Evolutionary conservation across 768 basidiomycete genomes (phyloP), one percentile per base, ranked within the genome.

Genomic region (Macrolepiota albuminosa): DNA sequence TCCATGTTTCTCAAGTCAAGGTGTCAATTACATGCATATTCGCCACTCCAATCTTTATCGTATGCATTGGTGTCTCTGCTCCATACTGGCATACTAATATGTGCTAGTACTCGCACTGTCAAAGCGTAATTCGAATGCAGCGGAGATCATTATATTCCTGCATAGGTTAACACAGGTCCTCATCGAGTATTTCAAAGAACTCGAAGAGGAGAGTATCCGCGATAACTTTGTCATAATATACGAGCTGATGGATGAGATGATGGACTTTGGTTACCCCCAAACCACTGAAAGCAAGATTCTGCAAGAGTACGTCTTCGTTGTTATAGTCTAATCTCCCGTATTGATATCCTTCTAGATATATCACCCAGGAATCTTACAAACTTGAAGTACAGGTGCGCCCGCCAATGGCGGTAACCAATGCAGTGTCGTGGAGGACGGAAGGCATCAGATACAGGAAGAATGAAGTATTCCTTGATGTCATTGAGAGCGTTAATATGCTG

Each of bases 201-300:
- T 98, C 42, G 97, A 99, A 71, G 97, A 98, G 70, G 97, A 99
- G 78, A 95, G 93, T 51, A 98, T 99, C 70, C 83, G 97, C 8
- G 97, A 99, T 75, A 99, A 99, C 70, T 99, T 99, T 70, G 97
- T 99, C 43, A 97, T 99, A 70, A 97, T 99, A 54, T 99, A 97
- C 73, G 96, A 98, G 71, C 84, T 98, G 56, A 83, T 99, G 79
- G 96, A 98, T 68, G 97, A 99, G 79, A 98, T 98, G 93, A 98
- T 98, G 95, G 97, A 99, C 78, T 99, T 97, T 75, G 97, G 97
- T 8, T 98, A 89, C 71, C 96, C 97, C 0, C 97, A 98, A 73
- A 99, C 96, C 45, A 98, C 97, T 16, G 97, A 99, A 78, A 94
- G 92, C 82, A 98, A 99, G 81, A 99, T 98, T 66, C 75, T 98